Percentiles rank a stretch among this genome's conserved stretches.
These are phyloP conservation scores for Gyrodon lividus DNA, from an alignment of 768 basidiomycete genomes.

Conservation along the genomic window DNA sequence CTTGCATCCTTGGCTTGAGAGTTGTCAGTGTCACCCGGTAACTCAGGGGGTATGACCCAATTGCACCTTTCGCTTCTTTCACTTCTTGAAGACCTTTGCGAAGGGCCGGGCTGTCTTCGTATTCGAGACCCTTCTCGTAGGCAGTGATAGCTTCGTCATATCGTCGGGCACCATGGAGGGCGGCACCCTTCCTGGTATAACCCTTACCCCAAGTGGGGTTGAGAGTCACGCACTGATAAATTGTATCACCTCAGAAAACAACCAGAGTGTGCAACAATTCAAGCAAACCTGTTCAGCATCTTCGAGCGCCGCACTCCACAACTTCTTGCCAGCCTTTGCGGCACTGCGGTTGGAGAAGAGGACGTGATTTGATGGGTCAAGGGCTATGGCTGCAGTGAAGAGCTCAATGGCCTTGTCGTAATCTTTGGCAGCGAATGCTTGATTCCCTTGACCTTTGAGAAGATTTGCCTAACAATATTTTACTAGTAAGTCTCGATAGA, in stretches of 20 bases:
- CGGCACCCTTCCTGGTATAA: constrained; percentile 89
- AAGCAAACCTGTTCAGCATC: constrained; percentile 83
- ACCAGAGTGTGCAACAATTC: background rate
- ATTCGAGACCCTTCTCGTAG: constrained; percentile 78
- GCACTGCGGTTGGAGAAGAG: constrained; percentile 93
- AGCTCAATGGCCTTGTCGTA: constrained; percentile 85
- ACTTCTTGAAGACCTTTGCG: constrained; percentile 90
- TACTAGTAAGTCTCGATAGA: constrained; percentile 22
- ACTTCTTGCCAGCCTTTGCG: constrained; percentile 80
- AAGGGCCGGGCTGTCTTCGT: constrained; percentile 80
- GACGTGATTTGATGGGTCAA: constrained; percentile 85
- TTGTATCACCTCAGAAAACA: constrained; percentile 4
- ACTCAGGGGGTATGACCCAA: background rate
- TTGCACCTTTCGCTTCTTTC: constrained; percentile 73
- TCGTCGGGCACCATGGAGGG: constrained; percentile 76
- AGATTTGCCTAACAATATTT: constrained; percentile 43
- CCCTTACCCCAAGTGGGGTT: constrained; percentile 88
- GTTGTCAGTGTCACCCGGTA: constrained; percentile 1
- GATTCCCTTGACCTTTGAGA: constrained; percentile 92
- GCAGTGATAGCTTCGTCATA: constrained; percentile 83
- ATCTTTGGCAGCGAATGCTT: constrained; percentile 91
- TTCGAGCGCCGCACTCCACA: constrained; percentile 71
- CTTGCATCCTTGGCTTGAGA: constrained; percentile 35
- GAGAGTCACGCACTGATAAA: constrained; percentile 66
- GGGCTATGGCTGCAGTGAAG: constrained; percentile 76